Base-by-base conservation (phyloP, 129 eudicot species). In the Glebionis coronaria region DNA sequence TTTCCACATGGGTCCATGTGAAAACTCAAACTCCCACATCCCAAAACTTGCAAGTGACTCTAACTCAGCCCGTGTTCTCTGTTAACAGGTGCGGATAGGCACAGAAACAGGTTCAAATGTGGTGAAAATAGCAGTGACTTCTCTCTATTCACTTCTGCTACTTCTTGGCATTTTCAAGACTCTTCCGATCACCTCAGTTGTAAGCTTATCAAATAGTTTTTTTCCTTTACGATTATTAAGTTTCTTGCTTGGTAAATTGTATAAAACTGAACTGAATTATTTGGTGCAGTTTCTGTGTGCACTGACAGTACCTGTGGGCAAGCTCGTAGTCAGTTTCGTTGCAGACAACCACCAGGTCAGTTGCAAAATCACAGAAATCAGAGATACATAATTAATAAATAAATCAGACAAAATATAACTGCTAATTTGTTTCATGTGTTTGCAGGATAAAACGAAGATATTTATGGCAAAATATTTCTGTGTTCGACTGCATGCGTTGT, bases 401-500 rank as follows among this genome's bases (percentile, higher is more conserved):
- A 23, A 23, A 23, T 23, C 25, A 23, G 25, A 35, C 8, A 35
- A 9, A 35, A 6, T 6, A 9, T 35, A 6, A 35, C 42, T 50
- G 12, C 5, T 69, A 11, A 45, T 6, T 56, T 28, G 4, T 66
- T 57, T n/a, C 5, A 19, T 65, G 27, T 29, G 2, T n/a, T 63
- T 54, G 42, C 71, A 88, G 97, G 96, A 91, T 74, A 88, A 78
- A 57, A 60, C 83, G 35, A 91, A 88, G 83, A 85, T 91, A 51
- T 91, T 91, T 63, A 91, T 88, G 96, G 88, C 86, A 8, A 91
- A 88, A 73, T 91, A 91, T 74, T 81, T 65, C 63, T 91, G 97
- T 56, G 97, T 91, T 78, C 81, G 97, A 68, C 80, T 88, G 73
- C 97, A 91, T 67, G 72, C 82, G 20, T n/a, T 83, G 59, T 83